Conservation (phyloP, 176 grass and related monocot species). For the Musa itinerans region DNA sequence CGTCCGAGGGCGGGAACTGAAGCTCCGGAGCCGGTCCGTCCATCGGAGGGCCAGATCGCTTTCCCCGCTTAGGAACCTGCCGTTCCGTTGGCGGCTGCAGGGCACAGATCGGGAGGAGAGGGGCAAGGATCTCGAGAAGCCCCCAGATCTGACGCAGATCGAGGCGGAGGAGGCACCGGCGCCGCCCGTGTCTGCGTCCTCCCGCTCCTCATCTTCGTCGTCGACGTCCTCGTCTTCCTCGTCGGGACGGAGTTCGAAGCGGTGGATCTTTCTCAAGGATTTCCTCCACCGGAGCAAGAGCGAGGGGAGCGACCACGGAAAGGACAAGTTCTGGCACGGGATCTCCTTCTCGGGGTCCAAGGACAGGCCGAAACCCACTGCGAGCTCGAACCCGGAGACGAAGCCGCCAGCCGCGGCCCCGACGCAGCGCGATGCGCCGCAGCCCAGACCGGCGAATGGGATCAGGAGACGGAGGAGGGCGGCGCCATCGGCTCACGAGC, state of each 20-base stretch:
- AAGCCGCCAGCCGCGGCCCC: background rate
- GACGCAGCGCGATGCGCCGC: background rate
- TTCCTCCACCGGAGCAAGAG: constrained; percentile 21
- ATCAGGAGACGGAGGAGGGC: background rate
- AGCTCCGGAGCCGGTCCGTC: constrained; percentile 19
- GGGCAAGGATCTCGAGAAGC: background rate
- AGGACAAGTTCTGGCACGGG: constrained; percentile 18
- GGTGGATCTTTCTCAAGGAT: constrained; percentile 21
- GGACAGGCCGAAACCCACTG: constrained; percentile 1
- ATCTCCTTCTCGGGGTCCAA: constrained; percentile 16
- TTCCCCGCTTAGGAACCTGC: constrained; percentile 12
- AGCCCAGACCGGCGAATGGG: background rate
- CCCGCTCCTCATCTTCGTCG: constrained; percentile 20
- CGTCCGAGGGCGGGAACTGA: constrained; percentile 12
- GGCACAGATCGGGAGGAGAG: background rate
- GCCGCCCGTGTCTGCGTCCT: constrained; percentile 12
- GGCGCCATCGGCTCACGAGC: constrained; percentile 16
- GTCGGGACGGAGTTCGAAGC: background rate
- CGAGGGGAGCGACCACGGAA: constrained; percentile 4
- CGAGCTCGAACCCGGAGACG: background rate
- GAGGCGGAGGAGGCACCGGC: constrained; percentile 6
- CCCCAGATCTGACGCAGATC: constrained; percentile 18
- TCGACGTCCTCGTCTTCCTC: constrained; percentile 18
- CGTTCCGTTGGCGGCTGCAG: constrained; percentile 8
- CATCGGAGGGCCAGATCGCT: constrained; percentile 23